Conservation (phyloP, 495 filamentous ascomycete species). For the Penicillium atrosanguineum region DNA sequence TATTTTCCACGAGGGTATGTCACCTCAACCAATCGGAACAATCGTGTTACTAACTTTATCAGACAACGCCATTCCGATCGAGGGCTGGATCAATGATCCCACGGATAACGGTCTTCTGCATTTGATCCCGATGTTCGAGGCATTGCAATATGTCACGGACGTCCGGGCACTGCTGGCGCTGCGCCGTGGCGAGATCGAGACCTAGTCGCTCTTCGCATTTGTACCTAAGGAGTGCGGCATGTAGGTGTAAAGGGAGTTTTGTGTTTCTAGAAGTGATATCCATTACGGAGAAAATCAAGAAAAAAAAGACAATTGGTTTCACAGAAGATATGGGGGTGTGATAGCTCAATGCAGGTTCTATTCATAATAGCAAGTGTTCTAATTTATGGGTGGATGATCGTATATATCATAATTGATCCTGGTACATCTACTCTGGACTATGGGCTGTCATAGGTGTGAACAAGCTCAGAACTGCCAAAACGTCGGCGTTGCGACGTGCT, state of each 20-base stretch:
- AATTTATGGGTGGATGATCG: slow-evolving; percentile 10
- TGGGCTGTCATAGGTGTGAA: background rate
- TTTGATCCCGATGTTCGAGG: slow-evolving; percentile 90
- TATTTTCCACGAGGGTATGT: slow-evolving; percentile 92
- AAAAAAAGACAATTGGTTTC: slow-evolving; percentile 7
- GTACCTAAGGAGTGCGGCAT: slow-evolving; percentile 16
- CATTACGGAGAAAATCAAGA: slow-evolving; percentile 10
- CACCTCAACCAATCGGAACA: background rate
- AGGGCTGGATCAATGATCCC: slow-evolving; percentile 42
- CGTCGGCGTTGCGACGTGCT: too few species aligned
- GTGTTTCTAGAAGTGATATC: slow-evolving; percentile 17
- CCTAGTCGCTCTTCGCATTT: slow-evolving; percentile 23
- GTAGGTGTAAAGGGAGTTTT: slow-evolving; percentile 23
- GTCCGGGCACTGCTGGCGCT: slow-evolving; percentile 86
- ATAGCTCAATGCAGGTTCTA: slow-evolving; percentile 3
- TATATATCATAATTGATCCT: slow-evolving; percentile 8
- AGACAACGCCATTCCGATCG: slow-evolving; percentile 37
- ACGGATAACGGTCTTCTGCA: slow-evolving; percentile 88
- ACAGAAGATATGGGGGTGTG: slow-evolving; percentile 4
- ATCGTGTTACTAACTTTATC: slow-evolving; percentile 11
- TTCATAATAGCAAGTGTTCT: slow-evolving; percentile 12
- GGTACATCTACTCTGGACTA: background rate
- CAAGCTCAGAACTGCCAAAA: background rate
- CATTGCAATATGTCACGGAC: slow-evolving; percentile 92
- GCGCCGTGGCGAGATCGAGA: slow-evolving; percentile 72